A percentile compares a stretch with the other conserved stretches of the same genome.
Evolutionary conservation across 768 basidiomycete species (phyloP).

Genomic region (Macrolepiota fuliginosa): DNA sequence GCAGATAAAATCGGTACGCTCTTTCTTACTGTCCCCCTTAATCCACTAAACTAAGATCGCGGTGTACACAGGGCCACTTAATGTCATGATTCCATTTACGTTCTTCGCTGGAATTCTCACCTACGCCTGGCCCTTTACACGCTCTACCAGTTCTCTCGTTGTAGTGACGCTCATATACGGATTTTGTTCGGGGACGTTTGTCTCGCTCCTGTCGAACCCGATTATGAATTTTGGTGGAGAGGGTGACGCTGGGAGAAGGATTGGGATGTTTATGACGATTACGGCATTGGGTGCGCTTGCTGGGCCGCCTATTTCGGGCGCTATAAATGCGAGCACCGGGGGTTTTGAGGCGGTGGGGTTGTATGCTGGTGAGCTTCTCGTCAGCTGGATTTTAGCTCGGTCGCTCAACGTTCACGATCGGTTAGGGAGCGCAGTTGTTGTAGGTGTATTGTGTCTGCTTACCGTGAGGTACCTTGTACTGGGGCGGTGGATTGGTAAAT

Average conservation of each 20-base stretch:
- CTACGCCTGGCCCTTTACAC: conserved; percentile 69
- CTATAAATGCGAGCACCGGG: conserved; percentile 52
- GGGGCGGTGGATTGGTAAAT: background rate
- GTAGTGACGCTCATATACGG: conserved; percentile 63
- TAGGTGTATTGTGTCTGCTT: background rate
- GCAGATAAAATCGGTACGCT: conserved; percentile 53
- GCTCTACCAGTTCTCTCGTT: conserved; percentile 41
- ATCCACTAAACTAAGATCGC: background rate
- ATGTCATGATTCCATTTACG: conserved; percentile 67
- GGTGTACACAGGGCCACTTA: conserved; percentile 56
- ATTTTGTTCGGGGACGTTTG: conserved; percentile 63
- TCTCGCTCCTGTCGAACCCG: conserved; percentile 54
- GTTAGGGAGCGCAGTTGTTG: background rate
- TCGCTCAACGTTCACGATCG: background rate
- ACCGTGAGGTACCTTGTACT: background rate
- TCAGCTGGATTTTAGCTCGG: background rate
- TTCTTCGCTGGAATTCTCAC: conserved; percentile 56
- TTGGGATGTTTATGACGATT: conserved; percentile 63
- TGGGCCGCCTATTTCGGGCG: conserved; percentile 75
- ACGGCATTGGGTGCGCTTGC: conserved; percentile 60
- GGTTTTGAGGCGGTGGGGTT: conserved; percentile 53
- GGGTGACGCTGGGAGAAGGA: conserved; percentile 60
- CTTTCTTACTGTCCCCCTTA: background rate
- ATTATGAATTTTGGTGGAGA: conserved; percentile 59
- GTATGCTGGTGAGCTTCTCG: conserved; percentile 45